phyloP scores from a whole-genome alignment of 2,329 filamentous ascomycete species.

The Magnaporthales sp. region DNA sequence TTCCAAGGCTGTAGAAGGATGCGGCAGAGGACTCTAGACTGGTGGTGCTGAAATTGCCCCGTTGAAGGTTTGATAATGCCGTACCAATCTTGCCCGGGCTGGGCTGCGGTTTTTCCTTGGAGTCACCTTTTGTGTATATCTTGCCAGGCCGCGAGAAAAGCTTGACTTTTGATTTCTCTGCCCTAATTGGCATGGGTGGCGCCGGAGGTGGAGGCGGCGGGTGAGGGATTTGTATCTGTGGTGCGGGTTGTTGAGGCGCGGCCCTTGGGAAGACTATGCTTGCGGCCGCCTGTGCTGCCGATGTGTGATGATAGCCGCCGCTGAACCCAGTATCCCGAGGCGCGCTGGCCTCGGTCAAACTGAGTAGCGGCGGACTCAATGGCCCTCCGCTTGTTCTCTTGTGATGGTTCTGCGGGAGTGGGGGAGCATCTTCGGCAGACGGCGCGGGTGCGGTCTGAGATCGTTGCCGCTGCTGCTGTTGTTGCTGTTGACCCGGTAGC shows the following conservation, averaged over 20 bases:
- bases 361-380: constrained; percentile 53
- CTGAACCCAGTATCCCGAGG: constrained; percentile 46
- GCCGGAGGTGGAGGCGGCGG: constrained; percentile 26
- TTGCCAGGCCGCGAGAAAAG: constrained; percentile 72
- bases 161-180: constrained; percentile 73
- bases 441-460: constrained; percentile 64
- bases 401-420: constrained; percentile 9
- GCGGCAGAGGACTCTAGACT: constrained; percentile 56
- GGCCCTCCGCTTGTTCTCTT: constrained; percentile 40
- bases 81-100: constrained; percentile 66
- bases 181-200: constrained; percentile 45
- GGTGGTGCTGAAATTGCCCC: constrained; percentile 61
- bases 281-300: constrained; percentile 62
- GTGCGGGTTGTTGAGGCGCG: constrained; percentile 19
- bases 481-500: constrained; percentile 43
- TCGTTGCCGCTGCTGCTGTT: constrained; percentile 56
- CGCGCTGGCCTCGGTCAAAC: constrained; percentile 55
- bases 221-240: constrained; percentile 13
- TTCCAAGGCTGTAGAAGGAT: constrained; percentile 65
- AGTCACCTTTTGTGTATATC: constrained; percentile 61
- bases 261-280: constrained; percentile 66
- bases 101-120: constrained; percentile 57
- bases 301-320: constrained; percentile 48
- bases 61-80: constrained; percentile 56
- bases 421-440: constrained; percentile 25